These are phyloP conservation scores for Trichophyton simii DNA, from an alignment of 2,329 filamentous ascomycete genomes.

Conservation along the genomic window DNA sequence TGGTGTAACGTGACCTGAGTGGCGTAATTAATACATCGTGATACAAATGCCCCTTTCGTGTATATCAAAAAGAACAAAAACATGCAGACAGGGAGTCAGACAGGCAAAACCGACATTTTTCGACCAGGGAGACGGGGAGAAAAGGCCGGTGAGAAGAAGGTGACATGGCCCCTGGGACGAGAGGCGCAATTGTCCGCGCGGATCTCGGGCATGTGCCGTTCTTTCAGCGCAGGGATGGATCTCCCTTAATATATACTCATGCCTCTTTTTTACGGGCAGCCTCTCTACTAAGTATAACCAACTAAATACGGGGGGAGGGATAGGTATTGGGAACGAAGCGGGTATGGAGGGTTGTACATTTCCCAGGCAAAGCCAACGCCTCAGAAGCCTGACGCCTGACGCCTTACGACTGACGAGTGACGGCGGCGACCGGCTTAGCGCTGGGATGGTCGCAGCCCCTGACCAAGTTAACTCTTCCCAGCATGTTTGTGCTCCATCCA, in stretches of 20 bases:
- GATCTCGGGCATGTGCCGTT: neutral
- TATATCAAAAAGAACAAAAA: neutral
- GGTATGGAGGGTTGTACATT: too few relatives aligned
- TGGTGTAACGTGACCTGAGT: neutral
- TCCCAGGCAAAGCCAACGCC: neutral
- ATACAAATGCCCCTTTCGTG: neutral
- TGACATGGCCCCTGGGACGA: neutral
- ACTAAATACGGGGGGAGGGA: neutral
- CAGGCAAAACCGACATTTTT: neutral
- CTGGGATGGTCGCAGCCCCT: neutral
- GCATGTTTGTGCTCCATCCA: too few relatives aligned
- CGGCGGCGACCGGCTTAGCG: neutral
- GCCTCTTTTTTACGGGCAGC: neutral
- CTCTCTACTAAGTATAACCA: neutral
- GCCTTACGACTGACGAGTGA: constrained; percentile 1
- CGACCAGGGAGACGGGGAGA: neutral
- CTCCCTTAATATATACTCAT: neutral
- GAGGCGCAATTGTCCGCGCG: neutral
- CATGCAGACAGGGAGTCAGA: neutral
- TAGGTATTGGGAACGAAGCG: too few relatives aligned
- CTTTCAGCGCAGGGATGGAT: neutral
- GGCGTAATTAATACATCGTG: constrained; percentile 3
- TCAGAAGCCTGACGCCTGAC: constrained; percentile 1
- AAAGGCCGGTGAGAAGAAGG: neutral
- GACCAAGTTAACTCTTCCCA: neutral